These are phyloP conservation scores for Saccharomycopsis sp. DNA, from an alignment of 805 yeast species.

Conservation along the genomic window DNA sequence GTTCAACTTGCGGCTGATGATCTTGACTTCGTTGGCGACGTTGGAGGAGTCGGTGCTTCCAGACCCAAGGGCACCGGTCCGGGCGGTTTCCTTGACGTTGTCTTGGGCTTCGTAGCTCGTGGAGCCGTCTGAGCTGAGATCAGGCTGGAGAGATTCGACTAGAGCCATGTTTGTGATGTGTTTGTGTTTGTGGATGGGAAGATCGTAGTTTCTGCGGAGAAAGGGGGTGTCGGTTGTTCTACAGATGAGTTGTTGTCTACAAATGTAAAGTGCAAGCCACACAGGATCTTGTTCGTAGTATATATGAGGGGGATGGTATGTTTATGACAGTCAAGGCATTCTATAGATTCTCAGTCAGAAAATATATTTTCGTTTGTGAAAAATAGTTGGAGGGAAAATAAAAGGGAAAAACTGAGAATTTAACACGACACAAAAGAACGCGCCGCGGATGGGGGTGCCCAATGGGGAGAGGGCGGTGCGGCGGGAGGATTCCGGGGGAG, in stretches of 20 bases:
- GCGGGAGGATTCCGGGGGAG: not conserved
- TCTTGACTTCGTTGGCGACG: constrained; percentile 36
- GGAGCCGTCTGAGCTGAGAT: constrained; percentile 15
- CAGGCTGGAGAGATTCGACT: constrained; percentile 15
- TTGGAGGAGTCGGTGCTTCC: constrained; percentile 2
- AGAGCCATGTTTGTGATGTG: not conserved
- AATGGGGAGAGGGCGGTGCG: too few relatives aligned
- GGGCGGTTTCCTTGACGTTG: constrained; percentile 13
- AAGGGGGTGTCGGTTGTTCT: too few relatives aligned
- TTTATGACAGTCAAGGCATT: too few relatives aligned
- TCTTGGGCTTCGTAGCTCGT: constrained; percentile 11
- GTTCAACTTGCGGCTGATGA: constrained; percentile 75
- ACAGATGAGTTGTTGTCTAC: too few relatives aligned
- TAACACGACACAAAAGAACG: not conserved
- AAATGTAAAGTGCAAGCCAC: too few relatives aligned
- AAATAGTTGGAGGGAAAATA: not conserved
- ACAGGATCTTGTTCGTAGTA: too few relatives aligned
- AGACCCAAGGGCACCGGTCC: constrained; percentile 10
- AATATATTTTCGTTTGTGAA: not conserved
- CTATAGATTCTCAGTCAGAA: too few relatives aligned
- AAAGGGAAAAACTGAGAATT: too few relatives aligned
- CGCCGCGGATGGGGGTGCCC: too few relatives aligned
- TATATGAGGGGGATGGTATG: too few relatives aligned
- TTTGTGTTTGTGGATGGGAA: too few relatives aligned
- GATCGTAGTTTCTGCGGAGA: too few relatives aligned